Evolutionary conservation across 345 rosid species (phyloP), one percentile per base, ranked within the genome.

Genomic region (Boechera divaricarpa): DNA sequence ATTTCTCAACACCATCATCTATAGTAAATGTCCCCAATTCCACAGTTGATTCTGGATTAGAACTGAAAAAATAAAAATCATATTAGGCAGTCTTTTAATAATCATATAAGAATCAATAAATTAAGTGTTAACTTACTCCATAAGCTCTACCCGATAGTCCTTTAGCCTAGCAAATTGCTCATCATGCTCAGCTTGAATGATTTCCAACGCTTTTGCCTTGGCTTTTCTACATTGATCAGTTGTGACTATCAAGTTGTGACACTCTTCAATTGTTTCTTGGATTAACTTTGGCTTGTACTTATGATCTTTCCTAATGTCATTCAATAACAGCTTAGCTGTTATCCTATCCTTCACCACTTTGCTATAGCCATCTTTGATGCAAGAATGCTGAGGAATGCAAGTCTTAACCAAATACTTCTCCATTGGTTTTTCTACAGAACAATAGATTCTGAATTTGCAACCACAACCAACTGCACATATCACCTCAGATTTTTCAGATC

Each of bases 371-470:
- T 61, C 16, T 0, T 21, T 38, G 6, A 2, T 21, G 11, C 31
- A 38, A 2, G 66, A 1, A 61, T 39, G 16, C 3, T 5, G 1
- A 5, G 16, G 29, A 21, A 38, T 5, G 16, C 9, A 60, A 0
- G 16, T 18, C 0, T 60, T 36, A 2, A 60, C n/a, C n/a, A 36
- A 1, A 6, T 21, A 62, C 0, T 0, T 5, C 0, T 4, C 6
- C 1, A 1, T 0, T 5, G 2, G 0, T 6, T 3, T 5, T 1
- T 24, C 10, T 24, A 0, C 1, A 0, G 49, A 24, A 1, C 49
- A 39, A 6, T 11, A 62, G 0, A 62, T 24, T 12, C 15, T 44
- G 5, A 44, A 63, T 12, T 4, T 1, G 2, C 36, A 63, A 13
- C 13, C 26, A 35, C 8, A 5, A 21, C 4, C 39, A 12, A 36